phyloP scores from a whole-genome alignment of 2,329 filamentous ascomycete genomes.

The Pseudogymnoascus sp. region DNA sequence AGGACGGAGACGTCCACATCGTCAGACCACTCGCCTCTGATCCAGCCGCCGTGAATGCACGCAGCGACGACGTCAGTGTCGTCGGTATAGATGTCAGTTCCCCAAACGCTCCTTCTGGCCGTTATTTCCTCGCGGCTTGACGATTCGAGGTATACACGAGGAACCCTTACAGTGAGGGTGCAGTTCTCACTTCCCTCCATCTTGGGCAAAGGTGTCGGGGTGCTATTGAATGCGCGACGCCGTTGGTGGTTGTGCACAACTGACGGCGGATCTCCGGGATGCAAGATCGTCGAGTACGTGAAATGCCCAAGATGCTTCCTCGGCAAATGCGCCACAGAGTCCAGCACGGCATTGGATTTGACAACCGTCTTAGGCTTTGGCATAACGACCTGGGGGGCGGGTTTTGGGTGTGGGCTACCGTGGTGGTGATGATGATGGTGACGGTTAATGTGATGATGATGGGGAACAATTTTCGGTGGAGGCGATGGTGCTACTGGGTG shows the following conservation, averaged over 20 bases:
- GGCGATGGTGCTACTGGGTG: slow-evolving; percentile 38
- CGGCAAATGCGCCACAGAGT: slow-evolving; percentile 60
- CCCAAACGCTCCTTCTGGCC: slow-evolving; percentile 73
- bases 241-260: slow-evolving; percentile 23
- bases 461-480: slow-evolving; percentile 21
- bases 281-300: slow-evolving; percentile 65
- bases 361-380: slow-evolving; percentile 59
- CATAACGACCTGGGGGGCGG: slow-evolving; percentile 30
- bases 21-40: slow-evolving; percentile 78
- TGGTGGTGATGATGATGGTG: slow-evolving; percentile 38
- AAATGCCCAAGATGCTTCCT: slow-evolving; percentile 78
- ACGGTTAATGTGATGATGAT: slow-evolving; percentile 24
- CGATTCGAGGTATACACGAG: slow-evolving; percentile 64
- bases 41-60: slow-evolving; percentile 88
- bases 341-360: slow-evolving; percentile 60
- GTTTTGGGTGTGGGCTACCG: slow-evolving; percentile 18
- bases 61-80: slow-evolving; percentile 91
- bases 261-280: slow-evolving; percentile 33
- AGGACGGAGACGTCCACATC: slow-evolving; percentile 65
- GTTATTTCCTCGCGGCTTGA: slow-evolving; percentile 76
- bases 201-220: slow-evolving; percentile 65
- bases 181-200: slow-evolving; percentile 71
- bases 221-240: slow-evolving; percentile 47
- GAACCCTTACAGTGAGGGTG: slow-evolving; percentile 80
- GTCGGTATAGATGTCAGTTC: slow-evolving; percentile 89